These are phyloP conservation scores for Phytopythium boreale DNA, from an alignment of 352 stramenopile genomes.

Conservation along the genomic window DNA sequence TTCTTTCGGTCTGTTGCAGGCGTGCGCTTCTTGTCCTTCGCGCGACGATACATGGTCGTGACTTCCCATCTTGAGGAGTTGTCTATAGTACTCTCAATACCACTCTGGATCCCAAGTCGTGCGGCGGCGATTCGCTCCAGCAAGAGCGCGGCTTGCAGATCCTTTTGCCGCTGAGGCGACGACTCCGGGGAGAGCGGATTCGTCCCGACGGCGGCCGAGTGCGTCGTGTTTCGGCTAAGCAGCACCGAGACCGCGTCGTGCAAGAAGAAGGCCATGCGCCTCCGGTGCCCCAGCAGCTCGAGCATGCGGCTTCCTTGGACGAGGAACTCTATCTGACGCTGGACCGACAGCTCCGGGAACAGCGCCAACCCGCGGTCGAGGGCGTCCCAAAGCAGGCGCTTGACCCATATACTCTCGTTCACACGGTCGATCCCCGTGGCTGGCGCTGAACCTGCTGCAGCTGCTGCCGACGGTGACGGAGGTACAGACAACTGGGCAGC, in stretches of 20 bases:
- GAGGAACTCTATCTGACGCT: slow-evolving; percentile 66
- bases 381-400: slow-evolving; percentile 65
- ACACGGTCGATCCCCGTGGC: slow-evolving; percentile 30
- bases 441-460: not conserved
- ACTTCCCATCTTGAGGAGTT: slow-evolving; percentile 33
- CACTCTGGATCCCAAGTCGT: slow-evolving; percentile 41
- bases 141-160: slow-evolving; percentile 57
- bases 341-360: slow-evolving; percentile 41
- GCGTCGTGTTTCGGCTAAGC: slow-evolving; percentile 23
- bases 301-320: slow-evolving; percentile 65
- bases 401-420: slow-evolving; percentile 61
- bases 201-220: slow-evolving; percentile 5
- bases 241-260: slow-evolving; percentile 64
- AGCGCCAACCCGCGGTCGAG: slow-evolving; percentile 54
- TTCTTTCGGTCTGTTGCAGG: not conserved
- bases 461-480: slow-evolving; percentile 3
- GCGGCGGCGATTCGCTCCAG: slow-evolving; percentile 50
- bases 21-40: slow-evolving; percentile 13
- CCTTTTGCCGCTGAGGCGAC: slow-evolving; percentile 28
- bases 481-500: slow-evolving; percentile 12
- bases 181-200: slow-evolving; percentile 2
- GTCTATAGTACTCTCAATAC: not conserved
- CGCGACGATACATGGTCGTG: slow-evolving; percentile 32
- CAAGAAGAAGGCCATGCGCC: slow-evolving; percentile 66
- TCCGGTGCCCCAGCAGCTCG: slow-evolving; percentile 52